These are phyloP conservation scores for Populus hybrid DNA, from an alignment of 441 rosid species.

Conservation along the genomic window DNA sequence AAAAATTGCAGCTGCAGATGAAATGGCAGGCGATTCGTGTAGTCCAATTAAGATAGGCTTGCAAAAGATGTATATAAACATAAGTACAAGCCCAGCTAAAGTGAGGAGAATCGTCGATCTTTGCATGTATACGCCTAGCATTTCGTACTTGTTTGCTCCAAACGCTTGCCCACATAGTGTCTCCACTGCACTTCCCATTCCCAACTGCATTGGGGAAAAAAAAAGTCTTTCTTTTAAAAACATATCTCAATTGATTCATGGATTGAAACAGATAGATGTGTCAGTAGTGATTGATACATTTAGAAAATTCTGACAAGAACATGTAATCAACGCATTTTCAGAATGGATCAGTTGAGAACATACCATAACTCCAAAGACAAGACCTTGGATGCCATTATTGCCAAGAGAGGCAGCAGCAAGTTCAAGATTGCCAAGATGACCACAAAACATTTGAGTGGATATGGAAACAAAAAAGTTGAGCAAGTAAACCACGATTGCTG, in stretches of 20 bases:
- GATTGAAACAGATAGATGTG: neutral
- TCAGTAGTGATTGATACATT: neutral
- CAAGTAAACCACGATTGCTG: too few relatives aligned
- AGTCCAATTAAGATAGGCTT: slow-evolving; percentile 36
- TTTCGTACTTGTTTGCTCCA: slow-evolving; percentile 52
- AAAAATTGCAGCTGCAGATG: slow-evolving; percentile 37
- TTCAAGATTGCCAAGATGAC: too few relatives aligned
- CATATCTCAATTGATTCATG: neutral
- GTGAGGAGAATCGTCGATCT: slow-evolving; percentile 54
- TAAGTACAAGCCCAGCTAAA: slow-evolving; percentile 43
- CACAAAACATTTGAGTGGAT: too few relatives aligned
- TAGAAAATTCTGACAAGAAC: neutral
- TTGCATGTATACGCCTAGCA: slow-evolving; percentile 72
- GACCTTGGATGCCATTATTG: too few relatives aligned
- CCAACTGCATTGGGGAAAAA: slow-evolving; percentile 37
- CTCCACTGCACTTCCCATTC: slow-evolving; percentile 92
- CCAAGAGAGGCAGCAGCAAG: too few relatives aligned
- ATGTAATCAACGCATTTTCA: neutral
- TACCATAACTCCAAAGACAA: too few relatives aligned
- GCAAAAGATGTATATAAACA: slow-evolving; percentile 35
- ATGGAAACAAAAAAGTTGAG: too few relatives aligned
- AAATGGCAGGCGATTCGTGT: slow-evolving; percentile 35
- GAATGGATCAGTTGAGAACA: neutral
- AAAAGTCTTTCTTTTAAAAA: too few relatives aligned
- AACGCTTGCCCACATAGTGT: slow-evolving; percentile 82